phyloP scores from a whole-genome alignment of 768 basidiomycete genomes.

The Tephrocybe sp. region DNA sequence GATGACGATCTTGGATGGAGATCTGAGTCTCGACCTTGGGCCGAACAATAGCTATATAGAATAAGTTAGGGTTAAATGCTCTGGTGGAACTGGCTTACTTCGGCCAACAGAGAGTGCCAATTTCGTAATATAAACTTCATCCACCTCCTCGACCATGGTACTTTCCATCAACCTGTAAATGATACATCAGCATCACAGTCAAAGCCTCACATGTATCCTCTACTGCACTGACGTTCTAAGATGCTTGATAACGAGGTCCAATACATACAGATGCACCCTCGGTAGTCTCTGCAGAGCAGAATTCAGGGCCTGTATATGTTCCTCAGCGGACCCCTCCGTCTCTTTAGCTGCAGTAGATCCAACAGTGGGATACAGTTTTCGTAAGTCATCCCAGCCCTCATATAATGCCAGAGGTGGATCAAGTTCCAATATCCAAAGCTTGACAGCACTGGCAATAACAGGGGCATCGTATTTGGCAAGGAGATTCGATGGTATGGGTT shows the following conservation, averaged over 20 bases:
- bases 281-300: slow-evolving; percentile 68
- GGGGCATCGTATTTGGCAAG: slow-evolving; percentile 77
- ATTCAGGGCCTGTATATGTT: slow-evolving; percentile 61
- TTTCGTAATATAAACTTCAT: slow-evolving; percentile 84
- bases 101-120: slow-evolving; percentile 85
- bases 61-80: neutral
- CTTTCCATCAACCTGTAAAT: slow-evolving; percentile 58
- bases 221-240: slow-evolving; percentile 59
- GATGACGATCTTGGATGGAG: slow-evolving; percentile 90
- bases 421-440: slow-evolving; percentile 90
- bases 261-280: slow-evolving; percentile 73
- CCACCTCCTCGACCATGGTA: slow-evolving; percentile 67
- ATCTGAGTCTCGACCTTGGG: slow-evolving; percentile 81
- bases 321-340: slow-evolving; percentile 49
- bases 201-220: neutral
- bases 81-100: slow-evolving; percentile 45
- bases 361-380: slow-evolving; percentile 80
- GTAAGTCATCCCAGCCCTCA: slow-evolving; percentile 91
- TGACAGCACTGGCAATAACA: slow-evolving; percentile 79
- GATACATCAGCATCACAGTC: slow-evolving; percentile 1
- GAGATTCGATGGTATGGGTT: slow-evolving; percentile 49
- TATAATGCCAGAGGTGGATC: slow-evolving; percentile 82
- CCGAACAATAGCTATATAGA: slow-evolving; percentile 62
- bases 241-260: slow-evolving; percentile 78
- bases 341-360: slow-evolving; percentile 53